Evolutionary conservation across 805 yeast species (phyloP).

Genomic region (Wickerhamiella domercqiae): DNA sequence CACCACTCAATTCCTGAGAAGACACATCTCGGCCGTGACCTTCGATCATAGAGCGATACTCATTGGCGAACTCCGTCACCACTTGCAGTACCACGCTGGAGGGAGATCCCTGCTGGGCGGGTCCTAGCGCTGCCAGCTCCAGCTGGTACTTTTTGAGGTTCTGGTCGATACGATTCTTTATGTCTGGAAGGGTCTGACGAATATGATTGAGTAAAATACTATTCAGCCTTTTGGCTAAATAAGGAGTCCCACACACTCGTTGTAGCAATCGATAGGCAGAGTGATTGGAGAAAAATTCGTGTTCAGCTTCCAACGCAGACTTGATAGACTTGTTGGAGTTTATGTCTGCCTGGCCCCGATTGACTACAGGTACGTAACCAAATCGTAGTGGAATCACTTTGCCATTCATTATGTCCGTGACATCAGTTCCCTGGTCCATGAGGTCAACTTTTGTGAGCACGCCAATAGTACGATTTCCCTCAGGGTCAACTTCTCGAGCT

Average conservation of each 20-base stretch:
- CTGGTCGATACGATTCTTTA: constrained; percentile 75
- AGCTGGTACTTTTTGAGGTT: constrained; percentile 72
- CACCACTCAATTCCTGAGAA: constrained; percentile 85
- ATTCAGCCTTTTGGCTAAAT: constrained; percentile 82
- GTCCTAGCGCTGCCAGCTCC: constrained; percentile 67
- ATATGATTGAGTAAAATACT: constrained; percentile 83
- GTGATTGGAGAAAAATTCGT: constrained; percentile 68
- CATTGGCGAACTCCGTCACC: constrained; percentile 89
- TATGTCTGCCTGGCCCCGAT: constrained; percentile 94
- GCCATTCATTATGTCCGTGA: constrained; percentile 86
- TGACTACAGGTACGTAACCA: constrained; percentile 94
- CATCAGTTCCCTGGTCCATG: constrained; percentile 98
- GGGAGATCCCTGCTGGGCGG: constrained; percentile 67
- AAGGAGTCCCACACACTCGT: constrained; percentile 93
- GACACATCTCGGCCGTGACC: constrained; percentile 89
- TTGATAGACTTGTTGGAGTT: constrained; percentile 74
- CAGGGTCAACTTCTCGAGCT: constrained; percentile 96
- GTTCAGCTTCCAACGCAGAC: constrained; percentile 74
- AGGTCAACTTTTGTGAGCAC: constrained; percentile 91
- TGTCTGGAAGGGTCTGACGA: constrained; percentile 77
- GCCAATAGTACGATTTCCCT: constrained; percentile 87
- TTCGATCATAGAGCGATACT: constrained; percentile 76
- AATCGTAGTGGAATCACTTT: constrained; percentile 88
- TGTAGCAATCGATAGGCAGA: constrained; percentile 82
- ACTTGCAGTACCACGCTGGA: constrained; percentile 78